Base-by-base conservation (phyloP, 192 early-diverging fungal genomes). In the Funneliformis mosseae region DNA sequence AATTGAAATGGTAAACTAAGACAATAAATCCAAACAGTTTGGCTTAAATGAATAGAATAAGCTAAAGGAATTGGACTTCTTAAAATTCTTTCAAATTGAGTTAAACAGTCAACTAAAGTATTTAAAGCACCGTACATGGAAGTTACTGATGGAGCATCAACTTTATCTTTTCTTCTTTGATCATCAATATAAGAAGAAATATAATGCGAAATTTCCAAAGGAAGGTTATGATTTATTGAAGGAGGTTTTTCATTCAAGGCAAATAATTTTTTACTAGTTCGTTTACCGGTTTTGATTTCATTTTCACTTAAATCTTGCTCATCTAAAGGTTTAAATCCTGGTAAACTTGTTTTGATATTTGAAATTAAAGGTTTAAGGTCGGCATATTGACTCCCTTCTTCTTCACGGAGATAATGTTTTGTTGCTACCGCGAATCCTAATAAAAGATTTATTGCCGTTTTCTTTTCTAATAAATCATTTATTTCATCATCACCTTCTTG, bases 31-130 rank as follows among this genome's bases (percentile, higher is more conserved):
- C 90, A 91, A 46, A 92, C 87, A 18, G 91, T 92, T 83, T 98
- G 97, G 74, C 93, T 89, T 77, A 98, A 88, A 84, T 97, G 96
- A 79, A 95, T 93, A 33, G 90, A 87, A 80, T 98, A 98, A 7
- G 95, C 94, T 68, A 93, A 76, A 21, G 97, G 97, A 76, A 97
- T 96, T 6, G 97, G 97, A 16, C 94, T 94, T 48, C 89, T 88
- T 18, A 93, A 80, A 80, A 98, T 95, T 66, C 97, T 92, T 87
- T 97, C 95, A 79, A 95, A 95, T 8, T 84, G 81, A 55, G 92
- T 90, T n/a, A 95, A 81, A 72, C 88, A 88, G 14, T 89, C 88
- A 60, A 87, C 82, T 78, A 95, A 75, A 2, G 81, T 66, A 71
- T 87, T 91, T 16, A 94, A 16, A 14, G 79, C 74, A 28, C 78